Evolutionary conservation across 208 protist genomes (phyloP).

Genomic region (Plasmodiophora brassicae): DNA sequence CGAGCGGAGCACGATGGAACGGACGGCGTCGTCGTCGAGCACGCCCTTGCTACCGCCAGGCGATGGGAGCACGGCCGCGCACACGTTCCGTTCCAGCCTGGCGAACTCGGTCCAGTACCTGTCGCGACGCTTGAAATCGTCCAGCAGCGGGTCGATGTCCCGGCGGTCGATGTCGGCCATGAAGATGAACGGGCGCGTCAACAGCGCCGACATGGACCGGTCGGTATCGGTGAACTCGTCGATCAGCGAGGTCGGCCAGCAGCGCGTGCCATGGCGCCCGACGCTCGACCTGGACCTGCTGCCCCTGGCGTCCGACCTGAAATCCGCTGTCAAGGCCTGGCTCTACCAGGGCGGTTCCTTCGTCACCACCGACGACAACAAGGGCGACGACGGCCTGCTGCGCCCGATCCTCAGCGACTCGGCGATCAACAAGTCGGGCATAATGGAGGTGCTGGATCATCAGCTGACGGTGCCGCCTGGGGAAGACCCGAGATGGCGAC

Average conservation of each 20-base stretch:
- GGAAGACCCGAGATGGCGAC: not conserved
- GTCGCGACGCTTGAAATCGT: not conserved
- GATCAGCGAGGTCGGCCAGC: not conserved
- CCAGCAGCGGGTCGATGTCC: not conserved
- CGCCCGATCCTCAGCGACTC: not conserved
- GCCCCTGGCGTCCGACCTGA: not conserved
- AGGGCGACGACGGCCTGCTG: not conserved
- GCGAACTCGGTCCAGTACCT: not conserved
- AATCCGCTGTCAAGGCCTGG: not conserved
- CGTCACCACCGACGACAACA: not conserved
- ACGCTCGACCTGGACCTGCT: not conserved
- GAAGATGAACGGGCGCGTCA: constrained; percentile 23
- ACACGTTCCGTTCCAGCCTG: not conserved
- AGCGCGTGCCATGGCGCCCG: not conserved
- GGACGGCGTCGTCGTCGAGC: not conserved
- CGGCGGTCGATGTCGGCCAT: not conserved
- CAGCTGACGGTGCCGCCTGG: not conserved
- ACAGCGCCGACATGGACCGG: not conserved
- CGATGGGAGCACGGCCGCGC: not conserved
- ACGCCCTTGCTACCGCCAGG: not conserved
- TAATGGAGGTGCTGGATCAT: not conserved
- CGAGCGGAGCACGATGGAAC: not conserved
- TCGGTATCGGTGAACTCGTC: constrained; percentile 1
- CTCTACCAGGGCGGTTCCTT: not conserved
- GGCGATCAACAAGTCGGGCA: not conserved